Percentiles rank a stretch among this genome's conserved stretches.
These are phyloP conservation scores for Poa pratensis DNA, from an alignment of 176 grass and related monocot genomes.

Conservation along the genomic window DNA sequence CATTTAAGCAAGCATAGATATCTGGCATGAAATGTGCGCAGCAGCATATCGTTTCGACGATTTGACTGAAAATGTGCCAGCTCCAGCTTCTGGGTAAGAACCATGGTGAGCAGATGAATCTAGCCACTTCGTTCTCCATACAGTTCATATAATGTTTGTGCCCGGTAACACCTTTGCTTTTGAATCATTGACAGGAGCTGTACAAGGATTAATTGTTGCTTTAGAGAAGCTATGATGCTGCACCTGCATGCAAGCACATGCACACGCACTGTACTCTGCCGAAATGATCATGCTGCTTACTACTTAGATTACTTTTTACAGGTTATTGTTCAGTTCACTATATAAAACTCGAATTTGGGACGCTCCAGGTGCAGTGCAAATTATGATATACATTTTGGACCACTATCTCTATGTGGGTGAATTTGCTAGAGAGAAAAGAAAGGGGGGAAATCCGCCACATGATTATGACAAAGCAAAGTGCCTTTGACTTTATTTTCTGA, in stretches of 20 bases:
- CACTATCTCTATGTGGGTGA: constrained; percentile 27
- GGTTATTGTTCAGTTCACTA: constrained; percentile 2
- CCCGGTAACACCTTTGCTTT: constrained; percentile 19
- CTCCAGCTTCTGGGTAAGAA: not conserved
- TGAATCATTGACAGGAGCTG: constrained; percentile 38
- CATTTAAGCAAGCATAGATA: not conserved
- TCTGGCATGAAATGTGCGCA: constrained; percentile 9
- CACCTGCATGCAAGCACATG: constrained; percentile 19
- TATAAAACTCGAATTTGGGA: constrained; percentile 7
- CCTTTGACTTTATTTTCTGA: not conserved
- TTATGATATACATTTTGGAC: constrained; percentile 33
- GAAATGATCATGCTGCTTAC: constrained; percentile 20
- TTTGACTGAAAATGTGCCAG: not conserved
- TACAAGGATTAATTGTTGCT: not conserved
- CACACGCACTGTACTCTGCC: constrained; percentile 28
- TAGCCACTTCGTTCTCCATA: not conserved
- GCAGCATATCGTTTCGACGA: not conserved
- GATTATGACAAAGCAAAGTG: constrained; percentile 43
- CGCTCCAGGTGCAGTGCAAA: not conserved
- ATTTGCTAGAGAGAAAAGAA: not conserved
- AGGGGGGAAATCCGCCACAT: not conserved
- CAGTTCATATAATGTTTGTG: not conserved
- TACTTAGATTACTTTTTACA: constrained; percentile 29
- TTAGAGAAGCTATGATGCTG: constrained; percentile 32
- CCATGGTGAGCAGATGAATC: not conserved